Evolutionary conservation across 2,329 filamentous ascomycete species (phyloP).

Genomic region (Fusarium nelsonii): DNA sequence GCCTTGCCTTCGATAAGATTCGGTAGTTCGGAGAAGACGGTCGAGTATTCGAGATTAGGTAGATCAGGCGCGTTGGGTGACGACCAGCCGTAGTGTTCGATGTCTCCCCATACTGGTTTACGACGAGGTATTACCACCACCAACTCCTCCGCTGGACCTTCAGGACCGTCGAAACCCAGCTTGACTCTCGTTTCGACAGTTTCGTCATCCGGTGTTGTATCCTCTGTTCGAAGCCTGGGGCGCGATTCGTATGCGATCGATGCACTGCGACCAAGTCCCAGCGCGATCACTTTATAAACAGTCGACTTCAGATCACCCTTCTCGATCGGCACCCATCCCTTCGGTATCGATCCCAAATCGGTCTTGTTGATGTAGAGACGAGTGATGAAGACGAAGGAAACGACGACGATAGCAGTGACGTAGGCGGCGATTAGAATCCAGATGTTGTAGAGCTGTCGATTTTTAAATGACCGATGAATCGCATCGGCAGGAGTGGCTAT

Average conservation of each 20-base stretch:
- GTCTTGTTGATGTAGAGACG: conserved; percentile 89
- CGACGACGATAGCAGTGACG: conserved; percentile 76
- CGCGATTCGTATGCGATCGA: conserved; percentile 78
- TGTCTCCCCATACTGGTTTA: conserved; percentile 78
- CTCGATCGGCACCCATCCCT: conserved; percentile 86
- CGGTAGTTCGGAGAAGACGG: conserved; percentile 85
- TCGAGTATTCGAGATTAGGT: conserved; percentile 84
- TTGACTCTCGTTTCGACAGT: conserved; percentile 37
- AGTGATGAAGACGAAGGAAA: conserved; percentile 81
- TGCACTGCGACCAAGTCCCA: conserved; percentile 80
- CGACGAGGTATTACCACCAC: conserved; percentile 63
- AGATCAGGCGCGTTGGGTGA: conserved; percentile 81
- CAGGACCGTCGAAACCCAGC: conserved; percentile 52
- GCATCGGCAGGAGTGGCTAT: conserved; percentile 84
- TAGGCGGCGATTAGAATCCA: conserved; percentile 85
- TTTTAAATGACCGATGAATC: conserved; percentile 79
- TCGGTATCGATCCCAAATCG: conserved; percentile 85
- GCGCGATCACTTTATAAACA: conserved; percentile 81
- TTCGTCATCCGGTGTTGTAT: conserved; percentile 32
- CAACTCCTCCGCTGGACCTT: conserved; percentile 54
- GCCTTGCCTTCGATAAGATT: conserved; percentile 93
- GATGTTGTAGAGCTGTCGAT: conserved; percentile 79
- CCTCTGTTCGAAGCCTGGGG: conserved; percentile 48
- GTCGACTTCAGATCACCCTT: conserved; percentile 82
- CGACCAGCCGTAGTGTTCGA: conserved; percentile 90